These are phyloP conservation scores for Globisporangium canariense DNA, from an alignment of 352 stramenopile species.

Conservation along the genomic window DNA sequence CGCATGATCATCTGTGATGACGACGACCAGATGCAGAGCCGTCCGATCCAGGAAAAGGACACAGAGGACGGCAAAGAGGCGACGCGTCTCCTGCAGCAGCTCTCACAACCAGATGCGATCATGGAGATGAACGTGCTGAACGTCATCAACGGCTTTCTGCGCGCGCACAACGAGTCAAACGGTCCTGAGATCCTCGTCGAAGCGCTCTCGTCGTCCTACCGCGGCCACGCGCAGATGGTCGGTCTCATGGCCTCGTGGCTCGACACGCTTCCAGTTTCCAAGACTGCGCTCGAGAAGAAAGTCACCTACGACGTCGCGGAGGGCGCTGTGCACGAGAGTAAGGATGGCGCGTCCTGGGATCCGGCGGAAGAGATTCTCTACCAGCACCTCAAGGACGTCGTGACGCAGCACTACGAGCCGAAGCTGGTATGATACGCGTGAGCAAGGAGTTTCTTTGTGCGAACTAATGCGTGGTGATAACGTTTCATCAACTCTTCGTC, in stretches of 20 bases:
- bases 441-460: too few species aligned
- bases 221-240: slow-evolving; percentile 86
- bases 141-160: slow-evolving; percentile 83
- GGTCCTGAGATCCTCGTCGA: slow-evolving; percentile 84
- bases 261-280: slow-evolving; percentile 57
- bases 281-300: slow-evolving; percentile 65
- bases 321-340: slow-evolving; percentile 57
- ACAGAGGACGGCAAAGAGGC: slow-evolving; percentile 78
- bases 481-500: background rate
- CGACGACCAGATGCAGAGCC: slow-evolving; percentile 42
- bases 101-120: slow-evolving; percentile 74
- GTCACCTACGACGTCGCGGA: slow-evolving; percentile 72
- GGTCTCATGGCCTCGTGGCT: slow-evolving; percentile 81
- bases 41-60: slow-evolving; percentile 52
- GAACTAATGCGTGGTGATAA: background rate
- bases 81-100: slow-evolving; percentile 53
- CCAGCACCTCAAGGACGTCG: slow-evolving; percentile 66
- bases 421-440: slow-evolving; percentile 40
- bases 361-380: slow-evolving; percentile 77
- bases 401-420: slow-evolving; percentile 81
- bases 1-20: slow-evolving; percentile 86
- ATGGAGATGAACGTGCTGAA: slow-evolving; percentile 80
- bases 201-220: slow-evolving; percentile 83
- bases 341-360: slow-evolving; percentile 67
- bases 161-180: slow-evolving; percentile 73